Evolutionary conservation across 2,329 filamentous ascomycete genomes (phyloP).

Genomic region (Corynespora cassiicola): DNA sequence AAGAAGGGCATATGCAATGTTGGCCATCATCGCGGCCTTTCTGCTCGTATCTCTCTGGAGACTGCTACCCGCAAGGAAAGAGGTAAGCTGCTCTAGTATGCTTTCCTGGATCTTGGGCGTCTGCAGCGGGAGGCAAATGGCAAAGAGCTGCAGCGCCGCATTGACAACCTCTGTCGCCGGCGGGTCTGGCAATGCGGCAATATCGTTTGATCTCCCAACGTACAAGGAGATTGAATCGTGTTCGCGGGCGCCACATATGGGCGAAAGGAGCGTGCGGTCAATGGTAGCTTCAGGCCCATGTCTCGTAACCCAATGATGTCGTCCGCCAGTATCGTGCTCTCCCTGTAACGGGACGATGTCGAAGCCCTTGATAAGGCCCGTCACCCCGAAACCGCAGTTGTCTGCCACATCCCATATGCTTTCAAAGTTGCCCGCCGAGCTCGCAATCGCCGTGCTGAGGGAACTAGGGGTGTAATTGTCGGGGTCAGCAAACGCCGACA

Average conservation of each 20-base stretch:
- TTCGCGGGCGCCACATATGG: conserved; percentile 83
- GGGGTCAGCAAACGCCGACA: conserved; percentile 91
- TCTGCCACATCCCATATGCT: conserved; percentile 94
- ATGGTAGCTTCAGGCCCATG: conserved; percentile 70
- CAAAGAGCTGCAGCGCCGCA: conserved; percentile 90
- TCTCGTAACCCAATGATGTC: conserved; percentile 60
- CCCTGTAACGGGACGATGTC: conserved; percentile 74
- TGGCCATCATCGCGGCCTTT: conserved; percentile 89
- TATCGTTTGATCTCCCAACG: conserved; percentile 59
- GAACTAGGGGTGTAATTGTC: conserved; percentile 86
- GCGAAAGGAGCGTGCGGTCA: conserved; percentile 62
- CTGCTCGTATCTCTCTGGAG: conserved; percentile 86
- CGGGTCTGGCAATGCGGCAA: conserved; percentile 70
- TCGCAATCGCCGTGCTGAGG: conserved; percentile 88
- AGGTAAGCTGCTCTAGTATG: conserved; percentile 90
- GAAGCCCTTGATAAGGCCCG: conserved; percentile 81
- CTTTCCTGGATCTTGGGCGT: conserved; percentile 94
- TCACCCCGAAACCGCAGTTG: conserved; percentile 93
- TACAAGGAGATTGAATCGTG: conserved; percentile 89
- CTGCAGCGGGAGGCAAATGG: conserved; percentile 87
- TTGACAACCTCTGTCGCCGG: conserved; percentile 94
- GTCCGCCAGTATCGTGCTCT: conserved; percentile 50
- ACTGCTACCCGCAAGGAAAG: conserved; percentile 80
- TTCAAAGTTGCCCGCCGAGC: conserved; percentile 87
- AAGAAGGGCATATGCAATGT: conserved; percentile 82